A percentile compares a stretch with the other conserved stretches of the same genome.
Conservation (phyloP, 768 basidiomycete species). For the Rhodotorula diobovata region DNA sequence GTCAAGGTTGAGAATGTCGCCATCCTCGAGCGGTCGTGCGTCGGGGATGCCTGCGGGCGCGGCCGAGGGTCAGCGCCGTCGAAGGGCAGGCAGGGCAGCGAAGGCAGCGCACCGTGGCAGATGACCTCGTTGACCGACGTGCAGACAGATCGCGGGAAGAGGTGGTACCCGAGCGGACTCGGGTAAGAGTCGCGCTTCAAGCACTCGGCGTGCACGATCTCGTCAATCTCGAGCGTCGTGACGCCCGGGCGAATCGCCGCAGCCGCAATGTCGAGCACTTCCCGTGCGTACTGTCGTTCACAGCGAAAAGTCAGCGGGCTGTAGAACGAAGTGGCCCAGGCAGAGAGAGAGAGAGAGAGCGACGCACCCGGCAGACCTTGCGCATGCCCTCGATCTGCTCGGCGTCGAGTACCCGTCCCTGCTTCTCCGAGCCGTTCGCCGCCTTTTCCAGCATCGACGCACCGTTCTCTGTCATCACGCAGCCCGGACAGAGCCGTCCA, state of each 20-base stretch:
- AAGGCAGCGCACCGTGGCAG: constrained; percentile 65
- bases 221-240: constrained; percentile 92
- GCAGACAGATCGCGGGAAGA: constrained; percentile 94
- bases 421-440: constrained; percentile 50
- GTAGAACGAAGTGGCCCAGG: too few relatives aligned
- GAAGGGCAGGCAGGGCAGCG: too few relatives aligned
- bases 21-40: constrained; percentile 66
- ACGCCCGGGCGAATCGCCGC: constrained; percentile 79
- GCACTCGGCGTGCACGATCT: constrained; percentile 83
- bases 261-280: constrained; percentile 87
- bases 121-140: constrained; percentile 91
- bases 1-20: constrained; percentile 95
- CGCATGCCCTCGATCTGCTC: constrained; percentile 89
- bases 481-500: too few relatives aligned
- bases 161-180: constrained; percentile 82
- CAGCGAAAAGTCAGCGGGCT: background rate
- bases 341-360: background rate
- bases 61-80: background rate
- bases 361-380: constrained; percentile 71
- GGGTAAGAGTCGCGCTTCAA: constrained; percentile 91
- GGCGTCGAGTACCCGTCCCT: constrained; percentile 56
- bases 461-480: constrained; percentile 38
- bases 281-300: constrained; percentile 66
- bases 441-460: constrained; percentile 27
- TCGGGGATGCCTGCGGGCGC: constrained; percentile 40